Evolutionary conservation across 768 basidiomycete genomes (phyloP), one percentile per base, ranked within the genome.

Genomic region (Psilocybe tampanensis): DNA sequence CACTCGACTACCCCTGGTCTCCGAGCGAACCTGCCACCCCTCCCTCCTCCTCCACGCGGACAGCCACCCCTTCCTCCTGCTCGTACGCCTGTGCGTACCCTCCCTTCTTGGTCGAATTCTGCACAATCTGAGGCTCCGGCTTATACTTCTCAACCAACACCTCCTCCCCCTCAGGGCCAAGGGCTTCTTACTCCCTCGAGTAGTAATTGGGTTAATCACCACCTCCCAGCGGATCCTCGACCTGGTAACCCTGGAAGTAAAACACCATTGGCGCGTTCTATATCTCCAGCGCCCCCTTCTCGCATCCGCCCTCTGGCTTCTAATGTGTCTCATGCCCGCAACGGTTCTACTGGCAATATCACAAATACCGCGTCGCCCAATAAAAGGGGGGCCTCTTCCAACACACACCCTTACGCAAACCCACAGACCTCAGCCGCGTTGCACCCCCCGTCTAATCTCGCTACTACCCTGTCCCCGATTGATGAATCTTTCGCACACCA

Each of bases 381-480:
- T 50, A 86, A 85, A 64, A 62, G 81, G 42, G 74, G 72, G 0
- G 73, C 78, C 7, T 75, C 79, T 2, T 42, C 52, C 2, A 76
- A 76, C 13, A 75, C 77, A 12, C 88, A 90, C 64, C 86, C 86
- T 0, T 90, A 89, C 57, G 83, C 85, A 0, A 81, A 74, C 21
- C 76, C 80, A 50, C 83, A 83, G 29, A 48, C 24, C 17, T 19
- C 47, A 64, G 68, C 82, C 4, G 69, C 72, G 45, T 64, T 78
- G 15, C 42, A 70, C 64, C 26, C 76, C 72, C 51, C 70, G 1
- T 68, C 74, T 4, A 81, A 78, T 29, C 79, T 93, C 44, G 91
- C 91, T 0, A 68, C 74, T 12, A 81, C 78, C 19, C 79, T 93
- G 45, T 92, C 91, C 1, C 91, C 90, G 0, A 90, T 93, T 52